Evolutionary conservation across 768 basidiomycete genomes (phyloP).

Genomic region (Tubosaeta sp.): DNA sequence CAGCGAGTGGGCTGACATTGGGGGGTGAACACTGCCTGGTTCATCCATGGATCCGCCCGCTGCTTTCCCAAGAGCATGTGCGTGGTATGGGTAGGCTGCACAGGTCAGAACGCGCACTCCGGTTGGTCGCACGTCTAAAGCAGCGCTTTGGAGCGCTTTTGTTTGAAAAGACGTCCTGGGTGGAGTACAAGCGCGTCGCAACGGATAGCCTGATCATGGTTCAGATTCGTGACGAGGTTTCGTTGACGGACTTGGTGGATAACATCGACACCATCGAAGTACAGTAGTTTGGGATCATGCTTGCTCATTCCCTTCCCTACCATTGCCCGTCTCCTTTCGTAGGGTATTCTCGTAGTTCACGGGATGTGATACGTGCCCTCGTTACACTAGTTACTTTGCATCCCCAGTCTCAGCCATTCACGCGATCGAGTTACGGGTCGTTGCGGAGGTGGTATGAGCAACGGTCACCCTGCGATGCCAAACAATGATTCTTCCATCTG

Average conservation of each 20-base stretch:
- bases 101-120: not conserved
- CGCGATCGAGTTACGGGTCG: no score
- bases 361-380: not conserved
- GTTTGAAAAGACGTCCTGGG: not conserved
- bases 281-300: no score
- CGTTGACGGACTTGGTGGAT: not conserved
- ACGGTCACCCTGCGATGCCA: no score
- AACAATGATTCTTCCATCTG: no score
- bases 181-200: slow-evolving; percentile 9
- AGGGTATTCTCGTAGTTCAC: no score
- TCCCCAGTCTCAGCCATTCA: no score
- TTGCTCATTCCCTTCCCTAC: no score
- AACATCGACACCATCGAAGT: no score
- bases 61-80: slow-evolving; percentile 4
- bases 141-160: slow-evolving; percentile 8
- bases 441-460: no score
- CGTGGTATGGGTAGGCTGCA: not conserved
- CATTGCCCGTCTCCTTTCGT: not conserved
- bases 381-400: no score
- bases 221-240: not conserved
- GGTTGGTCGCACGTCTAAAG: not conserved
- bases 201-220: slow-evolving; percentile 4
- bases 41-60: slow-evolving; percentile 12
- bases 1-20: not conserved
- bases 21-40: not conserved